phyloP scores from a whole-genome alignment of 208 protist species.

The Leishmania arabica region DNA sequence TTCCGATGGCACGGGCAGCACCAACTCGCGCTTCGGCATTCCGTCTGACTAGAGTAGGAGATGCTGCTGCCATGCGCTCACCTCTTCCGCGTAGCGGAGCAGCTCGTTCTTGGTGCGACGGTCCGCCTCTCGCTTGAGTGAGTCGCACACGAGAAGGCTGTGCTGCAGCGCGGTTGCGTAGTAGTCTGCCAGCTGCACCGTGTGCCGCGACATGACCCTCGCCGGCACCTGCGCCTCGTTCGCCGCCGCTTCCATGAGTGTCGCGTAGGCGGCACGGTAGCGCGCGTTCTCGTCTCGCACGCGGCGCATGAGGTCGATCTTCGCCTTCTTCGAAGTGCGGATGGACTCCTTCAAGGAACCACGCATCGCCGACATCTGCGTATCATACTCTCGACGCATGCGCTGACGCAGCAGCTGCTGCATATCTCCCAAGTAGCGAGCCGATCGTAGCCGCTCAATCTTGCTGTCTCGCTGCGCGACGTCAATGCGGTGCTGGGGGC shows the following conservation, averaged over 20 bases:
- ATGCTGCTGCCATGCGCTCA: constrained; percentile 82
- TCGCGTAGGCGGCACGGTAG: constrained; percentile 74
- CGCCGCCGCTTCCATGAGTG: constrained; percentile 68
- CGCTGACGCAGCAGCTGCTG: constrained; percentile 66
- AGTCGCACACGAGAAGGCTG: constrained; percentile 62
- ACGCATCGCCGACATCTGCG: constrained; percentile 47
- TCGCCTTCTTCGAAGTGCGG: constrained; percentile 30
- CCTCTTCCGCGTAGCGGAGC: constrained; percentile 65
- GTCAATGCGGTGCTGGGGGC: constrained; percentile 60
- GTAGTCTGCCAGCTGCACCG: constrained; percentile 63
- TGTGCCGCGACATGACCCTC: constrained; percentile 72
- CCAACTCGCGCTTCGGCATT: background rate
- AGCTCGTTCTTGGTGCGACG: constrained; percentile 57
- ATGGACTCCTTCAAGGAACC: constrained; percentile 44
- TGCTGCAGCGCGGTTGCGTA: constrained; percentile 73
- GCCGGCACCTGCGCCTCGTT: constrained; percentile 64
- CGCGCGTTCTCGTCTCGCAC: constrained; percentile 80
- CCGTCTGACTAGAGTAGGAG: constrained; percentile 30
- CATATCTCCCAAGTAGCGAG: constrained; percentile 69
- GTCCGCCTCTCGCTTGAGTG: constrained; percentile 66
- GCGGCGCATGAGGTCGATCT: constrained; percentile 53
- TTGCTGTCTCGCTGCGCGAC: constrained; percentile 68
- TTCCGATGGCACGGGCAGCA: background rate
- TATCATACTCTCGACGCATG: constrained; percentile 71
- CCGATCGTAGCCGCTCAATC: constrained; percentile 75